phyloP scores from a whole-genome alignment of 805 yeast species.

The Spathaspora passalidarum region DNA sequence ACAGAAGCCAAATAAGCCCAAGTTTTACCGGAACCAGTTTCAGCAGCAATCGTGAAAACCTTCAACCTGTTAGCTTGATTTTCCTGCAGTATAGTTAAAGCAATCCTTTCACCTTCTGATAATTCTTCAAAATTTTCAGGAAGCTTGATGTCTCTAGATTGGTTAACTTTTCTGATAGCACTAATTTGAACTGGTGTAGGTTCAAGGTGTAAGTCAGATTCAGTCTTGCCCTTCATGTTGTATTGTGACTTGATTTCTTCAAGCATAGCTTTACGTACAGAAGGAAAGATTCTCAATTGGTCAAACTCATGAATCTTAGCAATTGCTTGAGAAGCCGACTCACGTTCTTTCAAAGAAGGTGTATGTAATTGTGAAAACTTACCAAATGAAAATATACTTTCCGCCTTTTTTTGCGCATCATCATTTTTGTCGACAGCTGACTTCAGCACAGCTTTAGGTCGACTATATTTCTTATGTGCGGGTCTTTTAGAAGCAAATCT shows the following conservation, averaged over 20 bases:
- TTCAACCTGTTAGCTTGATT: slow-evolving; percentile 40
- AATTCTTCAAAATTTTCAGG: slow-evolving; percentile 15
- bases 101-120: slow-evolving; percentile 21
- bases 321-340: slow-evolving; percentile 20
- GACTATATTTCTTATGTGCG: not conserved
- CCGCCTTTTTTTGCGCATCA: not conserved
- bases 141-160: slow-evolving; percentile 28
- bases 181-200: slow-evolving; percentile 86
- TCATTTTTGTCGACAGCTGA: not conserved
- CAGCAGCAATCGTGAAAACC: slow-evolving; percentile 84
- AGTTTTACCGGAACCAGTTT: slow-evolving; percentile 96
- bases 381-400: slow-evolving; percentile 25
- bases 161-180: slow-evolving; percentile 57
- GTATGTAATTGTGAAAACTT: slow-evolving; percentile 45
- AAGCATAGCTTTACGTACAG: slow-evolving; percentile 58
- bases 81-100: slow-evolving; percentile 22
- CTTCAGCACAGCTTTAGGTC: not conserved
- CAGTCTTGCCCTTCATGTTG: slow-evolving; percentile 26
- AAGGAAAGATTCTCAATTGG: slow-evolving; percentile 64
- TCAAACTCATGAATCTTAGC: slow-evolving; percentile 59
- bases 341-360: slow-evolving; percentile 38
- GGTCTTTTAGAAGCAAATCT: not conserved
- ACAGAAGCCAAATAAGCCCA: slow-evolving; percentile 85
- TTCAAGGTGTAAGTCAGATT: slow-evolving; percentile 33
- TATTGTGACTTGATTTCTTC: slow-evolving; percentile 46